Evolutionary conservation across 352 stramenopile genomes (phyloP).

Genomic region (Phytophthora pluvialis): DNA sequence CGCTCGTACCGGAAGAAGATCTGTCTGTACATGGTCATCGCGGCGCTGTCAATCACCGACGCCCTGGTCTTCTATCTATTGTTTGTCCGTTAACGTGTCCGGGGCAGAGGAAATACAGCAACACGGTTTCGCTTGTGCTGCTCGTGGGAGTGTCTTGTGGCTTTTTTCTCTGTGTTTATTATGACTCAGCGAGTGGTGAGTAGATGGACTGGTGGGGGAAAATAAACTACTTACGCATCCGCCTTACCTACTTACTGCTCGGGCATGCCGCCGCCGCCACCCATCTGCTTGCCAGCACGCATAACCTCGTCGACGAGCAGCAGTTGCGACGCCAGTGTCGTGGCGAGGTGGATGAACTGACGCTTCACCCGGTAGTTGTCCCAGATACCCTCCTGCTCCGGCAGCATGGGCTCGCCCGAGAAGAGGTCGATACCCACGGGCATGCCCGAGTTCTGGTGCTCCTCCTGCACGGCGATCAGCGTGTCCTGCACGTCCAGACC

Average conservation of each 20-base stretch:
- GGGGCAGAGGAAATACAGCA: conserved; percentile 7
- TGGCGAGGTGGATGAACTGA: conserved; percentile 98
- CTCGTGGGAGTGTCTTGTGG: not conserved
- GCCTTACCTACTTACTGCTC: conserved; percentile 63
- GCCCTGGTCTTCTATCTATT: conserved; percentile 86
- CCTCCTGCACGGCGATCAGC: conserved; percentile 97
- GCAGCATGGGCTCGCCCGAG: conserved; percentile 97
- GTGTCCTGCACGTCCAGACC: conserved; percentile 93
- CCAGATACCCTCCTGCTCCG: conserved; percentile 97
- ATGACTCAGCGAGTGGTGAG: conserved; percentile 32
- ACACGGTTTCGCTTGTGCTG: not conserved
- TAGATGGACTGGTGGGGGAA: conserved; percentile 32
- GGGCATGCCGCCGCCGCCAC: conserved; percentile 52
- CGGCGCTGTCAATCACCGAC: conserved; percentile 69
- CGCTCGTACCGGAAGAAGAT: conserved; percentile 75
- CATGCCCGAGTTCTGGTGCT: conserved; percentile 90
- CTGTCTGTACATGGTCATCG: conserved; percentile 73
- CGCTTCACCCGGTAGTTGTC: conserved; percentile 99
- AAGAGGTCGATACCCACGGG: conserved; percentile 96
- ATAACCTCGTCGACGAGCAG: conserved; percentile 99
- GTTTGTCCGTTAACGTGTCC: conserved; percentile 62
- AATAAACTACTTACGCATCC: conserved; percentile 50
- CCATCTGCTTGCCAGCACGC: conserved; percentile 98
- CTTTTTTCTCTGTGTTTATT: conserved; percentile 34
- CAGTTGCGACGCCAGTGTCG: conserved; percentile 97